Evolutionary conservation across 495 filamentous ascomycete species (phyloP).

Genomic region (Podospora tetraspora): DNA sequence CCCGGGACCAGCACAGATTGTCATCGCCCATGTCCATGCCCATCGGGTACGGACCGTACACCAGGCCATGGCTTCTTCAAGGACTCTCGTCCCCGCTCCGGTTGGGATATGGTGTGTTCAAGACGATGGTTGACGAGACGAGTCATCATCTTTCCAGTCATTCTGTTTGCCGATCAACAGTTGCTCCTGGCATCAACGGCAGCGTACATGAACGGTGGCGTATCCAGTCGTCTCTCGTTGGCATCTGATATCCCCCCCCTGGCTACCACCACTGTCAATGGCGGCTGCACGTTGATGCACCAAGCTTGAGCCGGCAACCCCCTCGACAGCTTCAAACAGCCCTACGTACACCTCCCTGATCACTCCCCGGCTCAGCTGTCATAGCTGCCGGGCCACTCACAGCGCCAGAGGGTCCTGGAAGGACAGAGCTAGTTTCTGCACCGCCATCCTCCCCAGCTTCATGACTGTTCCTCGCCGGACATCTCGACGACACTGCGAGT

Average conservation of each 20-base stretch:
- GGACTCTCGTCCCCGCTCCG: not conserved
- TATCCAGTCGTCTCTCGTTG: not conserved
- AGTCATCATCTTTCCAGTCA: not conserved
- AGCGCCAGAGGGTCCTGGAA: not conserved
- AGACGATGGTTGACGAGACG: not conserved
- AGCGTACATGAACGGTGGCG: not conserved
- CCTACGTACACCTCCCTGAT: not conserved
- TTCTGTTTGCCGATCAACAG: not conserved
- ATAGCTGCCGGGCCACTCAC: conserved; percentile 6
- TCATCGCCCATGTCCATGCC: not conserved
- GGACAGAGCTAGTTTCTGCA: not conserved
- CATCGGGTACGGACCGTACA: not conserved
- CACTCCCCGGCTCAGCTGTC: conserved; percentile 8
- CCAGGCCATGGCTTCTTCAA: not conserved
- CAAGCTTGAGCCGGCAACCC: not conserved
- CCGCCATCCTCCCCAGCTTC: conserved; percentile 2
- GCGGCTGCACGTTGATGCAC: not conserved
- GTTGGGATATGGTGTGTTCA: not conserved
- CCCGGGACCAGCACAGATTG: not conserved
- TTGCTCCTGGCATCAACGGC: not conserved
- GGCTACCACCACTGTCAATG: not conserved
- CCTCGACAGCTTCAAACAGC: not conserved
- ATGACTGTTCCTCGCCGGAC: not conserved
- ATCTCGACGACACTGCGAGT: not conserved
- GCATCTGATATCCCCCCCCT: not conserved